phyloP scores from a whole-genome alignment of 1,139 yeast species.

The Kurtzmaniella natalensis region DNA sequence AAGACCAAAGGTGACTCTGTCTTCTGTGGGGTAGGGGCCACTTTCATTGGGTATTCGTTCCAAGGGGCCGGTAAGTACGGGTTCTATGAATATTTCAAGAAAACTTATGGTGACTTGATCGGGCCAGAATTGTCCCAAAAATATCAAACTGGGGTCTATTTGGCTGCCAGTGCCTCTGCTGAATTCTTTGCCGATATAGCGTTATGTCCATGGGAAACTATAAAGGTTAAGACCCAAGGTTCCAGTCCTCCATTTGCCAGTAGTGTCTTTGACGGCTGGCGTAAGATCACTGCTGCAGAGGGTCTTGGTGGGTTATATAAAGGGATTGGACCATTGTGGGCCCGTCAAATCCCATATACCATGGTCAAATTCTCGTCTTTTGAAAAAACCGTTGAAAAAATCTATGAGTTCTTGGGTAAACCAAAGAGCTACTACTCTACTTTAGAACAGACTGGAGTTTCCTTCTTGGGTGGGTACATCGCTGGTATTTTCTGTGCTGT shows the following conservation, averaged over 20 bases:
- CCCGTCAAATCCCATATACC: conserved; percentile 92
- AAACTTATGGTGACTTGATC: conserved; percentile 61
- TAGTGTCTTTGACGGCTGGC: conserved; percentile 61
- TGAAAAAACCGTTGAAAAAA: conserved; percentile 78
- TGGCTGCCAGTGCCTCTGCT: conserved; percentile 87
- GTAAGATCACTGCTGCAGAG: conserved; percentile 59
- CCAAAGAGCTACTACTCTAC: conserved; percentile 38
- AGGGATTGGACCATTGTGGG: conserved; percentile 89
- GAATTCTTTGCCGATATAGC: conserved; percentile 87
- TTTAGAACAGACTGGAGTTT: conserved; percentile 81
- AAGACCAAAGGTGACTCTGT: conserved; percentile 74
- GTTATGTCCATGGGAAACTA: conserved; percentile 90
- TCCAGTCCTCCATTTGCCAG: conserved; percentile 78
- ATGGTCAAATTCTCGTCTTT: conserved; percentile 94
- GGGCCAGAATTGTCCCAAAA: conserved; percentile 62
- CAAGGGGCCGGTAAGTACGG: conserved; percentile 98
- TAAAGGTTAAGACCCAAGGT: conserved; percentile 89
- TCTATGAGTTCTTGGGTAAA: conserved; percentile 51
- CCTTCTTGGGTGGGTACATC: conserved; percentile 89
- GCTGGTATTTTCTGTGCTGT: conserved; percentile 96
- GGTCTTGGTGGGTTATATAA: conserved; percentile 75
- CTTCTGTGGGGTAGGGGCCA: conserved; percentile 86
- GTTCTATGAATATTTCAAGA: conserved; percentile 84
- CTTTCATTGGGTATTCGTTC: conserved; percentile 82
- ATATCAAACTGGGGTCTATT: conserved; percentile 68